Base-by-base conservation (phyloP, 1,284 basidiomycete species). In the Hemileia vastatrix region DNA sequence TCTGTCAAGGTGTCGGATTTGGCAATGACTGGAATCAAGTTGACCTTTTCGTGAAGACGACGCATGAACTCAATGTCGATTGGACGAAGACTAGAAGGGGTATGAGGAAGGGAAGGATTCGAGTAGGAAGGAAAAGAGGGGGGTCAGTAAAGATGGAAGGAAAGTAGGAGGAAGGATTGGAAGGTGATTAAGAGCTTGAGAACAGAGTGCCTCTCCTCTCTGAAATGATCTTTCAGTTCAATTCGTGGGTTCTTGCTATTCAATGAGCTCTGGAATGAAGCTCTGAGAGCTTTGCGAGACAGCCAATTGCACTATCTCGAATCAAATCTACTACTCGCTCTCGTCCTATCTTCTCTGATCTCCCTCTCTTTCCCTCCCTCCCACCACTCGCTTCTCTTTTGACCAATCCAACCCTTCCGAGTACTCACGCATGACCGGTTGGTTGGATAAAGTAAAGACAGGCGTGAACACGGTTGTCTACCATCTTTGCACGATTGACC, bases 11-110 rank as follows among this genome's bases (percentile, higher is more conserved):
- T 75, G 61, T 75, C 73, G 5, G 71, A 71, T 65, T 75, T 75
- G 66, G 73, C 73, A 57, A 75, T 73, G 64, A 75, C 68, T 47
- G 73, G 73, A 49, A 75, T 74, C 36, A 75, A 68, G 64, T 72
- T 75, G 67, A 73, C 73, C 55, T 70, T 72, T 49, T 72, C 68
- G 65, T 73, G 69, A 60, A 75, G 64, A 48, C 72, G 69, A 55
- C 71, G 67, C 68, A 75, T 71, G 66, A 75, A 75, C 65, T 75
- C 73, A 50, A 75, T 72, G 66, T 75, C 73, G 64, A 75, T 72
- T 45, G 70, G 72, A 53, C 70, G 69, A 47, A 75, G 67, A 44
- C 68, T 68, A 52, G 6, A 18, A 45, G 27, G 27, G 27, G 24
- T 27, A 21, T 53, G 57, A 18, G n/a, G 36, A 43, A 32, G 13